Evolutionary conservation across 176 grass and related monocot genomes (phyloP).

Genomic region (Oryza punctata): DNA sequence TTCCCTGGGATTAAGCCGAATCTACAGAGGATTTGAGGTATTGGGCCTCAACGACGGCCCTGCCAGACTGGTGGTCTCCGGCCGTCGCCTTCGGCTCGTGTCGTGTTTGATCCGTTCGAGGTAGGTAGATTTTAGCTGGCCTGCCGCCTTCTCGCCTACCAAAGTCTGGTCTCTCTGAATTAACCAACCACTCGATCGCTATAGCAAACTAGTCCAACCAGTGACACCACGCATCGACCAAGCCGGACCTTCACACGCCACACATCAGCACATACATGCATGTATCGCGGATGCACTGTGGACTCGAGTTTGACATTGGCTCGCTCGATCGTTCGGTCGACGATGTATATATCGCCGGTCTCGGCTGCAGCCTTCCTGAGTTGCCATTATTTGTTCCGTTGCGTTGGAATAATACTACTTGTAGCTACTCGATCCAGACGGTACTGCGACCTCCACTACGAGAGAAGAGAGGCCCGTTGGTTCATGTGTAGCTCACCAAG

Average conservation of each 20-base stretch:
- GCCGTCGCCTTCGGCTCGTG: neutral
- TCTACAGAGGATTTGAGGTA: neutral
- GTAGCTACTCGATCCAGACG: slow-evolving; percentile 18
- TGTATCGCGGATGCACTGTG: neutral
- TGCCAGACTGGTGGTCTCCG: neutral
- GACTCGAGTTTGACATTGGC: neutral
- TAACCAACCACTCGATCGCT: neutral
- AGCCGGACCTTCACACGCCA: too few relatives aligned
- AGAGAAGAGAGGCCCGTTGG: neutral
- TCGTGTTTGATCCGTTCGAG: slow-evolving; percentile 32
- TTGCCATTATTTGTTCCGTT: neutral
- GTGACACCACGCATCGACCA: neutral
- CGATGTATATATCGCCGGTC: neutral
- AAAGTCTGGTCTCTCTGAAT: neutral
- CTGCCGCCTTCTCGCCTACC: neutral
- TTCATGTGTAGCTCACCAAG: slow-evolving; percentile 15
- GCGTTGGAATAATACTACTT: neutral
- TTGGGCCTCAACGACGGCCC: neutral
- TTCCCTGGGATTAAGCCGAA: neutral
- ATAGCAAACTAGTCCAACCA: neutral
- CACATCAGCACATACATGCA: neutral
- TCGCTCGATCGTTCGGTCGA: neutral
- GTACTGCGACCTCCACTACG: slow-evolving; percentile 43
- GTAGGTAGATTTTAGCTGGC: neutral
- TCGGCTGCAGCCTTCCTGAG: neutral